phyloP scores from a whole-genome alignment of 2,329 filamentous ascomycete genomes.

The Ophiostoma piceae region DNA sequence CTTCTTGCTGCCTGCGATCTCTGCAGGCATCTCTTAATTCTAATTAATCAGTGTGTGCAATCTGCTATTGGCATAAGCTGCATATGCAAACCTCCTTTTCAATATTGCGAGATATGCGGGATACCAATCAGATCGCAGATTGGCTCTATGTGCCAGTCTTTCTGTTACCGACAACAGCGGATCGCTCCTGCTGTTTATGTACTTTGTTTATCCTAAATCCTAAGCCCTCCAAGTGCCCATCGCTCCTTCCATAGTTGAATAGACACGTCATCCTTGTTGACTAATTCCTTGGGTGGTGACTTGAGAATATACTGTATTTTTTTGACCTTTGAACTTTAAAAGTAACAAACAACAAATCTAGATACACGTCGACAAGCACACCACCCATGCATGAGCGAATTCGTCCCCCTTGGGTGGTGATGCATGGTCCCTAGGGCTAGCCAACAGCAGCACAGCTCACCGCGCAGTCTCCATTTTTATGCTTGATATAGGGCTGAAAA shows the following conservation, averaged over 20 bases:
- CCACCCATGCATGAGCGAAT: background rate
- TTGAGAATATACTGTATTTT: no score
- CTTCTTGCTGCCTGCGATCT: background rate
- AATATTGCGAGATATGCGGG: background rate
- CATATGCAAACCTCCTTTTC: background rate
- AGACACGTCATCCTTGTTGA: background rate
- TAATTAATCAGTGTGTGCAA: background rate
- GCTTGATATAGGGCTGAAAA: slow-evolving; percentile 31
- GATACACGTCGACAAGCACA: background rate
- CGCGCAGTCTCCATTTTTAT: slow-evolving; percentile 1
- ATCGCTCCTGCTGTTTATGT: background rate
- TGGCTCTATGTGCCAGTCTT: background rate
- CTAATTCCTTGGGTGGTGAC: background rate
- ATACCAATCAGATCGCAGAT: background rate
- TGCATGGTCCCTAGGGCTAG: background rate
- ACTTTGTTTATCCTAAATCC: background rate
- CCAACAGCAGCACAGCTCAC: background rate
- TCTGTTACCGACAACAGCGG: background rate
- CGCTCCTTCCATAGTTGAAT: background rate
- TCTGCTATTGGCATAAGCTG: background rate
- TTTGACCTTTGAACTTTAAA: no score
- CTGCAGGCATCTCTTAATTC: no score
- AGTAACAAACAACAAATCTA: no score
- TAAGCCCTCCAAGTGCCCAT: background rate
- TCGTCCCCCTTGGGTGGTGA: background rate